Base-by-base conservation (phyloP, 495 filamentous ascomycete species). In the Podospora conica region DNA sequence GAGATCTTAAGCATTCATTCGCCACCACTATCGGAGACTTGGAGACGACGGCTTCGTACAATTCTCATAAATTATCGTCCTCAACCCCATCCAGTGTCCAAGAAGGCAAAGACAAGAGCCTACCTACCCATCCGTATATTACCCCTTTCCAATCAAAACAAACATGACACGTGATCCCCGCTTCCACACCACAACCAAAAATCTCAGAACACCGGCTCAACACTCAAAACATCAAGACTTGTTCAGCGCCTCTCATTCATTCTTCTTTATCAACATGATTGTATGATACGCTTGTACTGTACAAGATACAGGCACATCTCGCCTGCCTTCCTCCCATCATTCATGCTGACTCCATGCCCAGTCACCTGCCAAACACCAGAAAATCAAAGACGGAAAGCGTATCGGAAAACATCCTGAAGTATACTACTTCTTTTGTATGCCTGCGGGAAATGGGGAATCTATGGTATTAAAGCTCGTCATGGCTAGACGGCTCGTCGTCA, bases 381-480 rank as follows among this genome's bases (percentile, higher is more conserved):
- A 60, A 55, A 64, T 22, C 25, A 61, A 56, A 60, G 25, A 66
- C 31, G 54, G 59, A 27, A 29, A 53, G 53, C 20, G 40, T 28
- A 53, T 10, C 24, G 53, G 29, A 56, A 31, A 58, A 33, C 61
- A 68, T 33, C 66, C 68, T 25, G 63, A 66, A 66, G 53, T 31
- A 15, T 63, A 23, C 55, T 20, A 62, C 60, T 69, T 66, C 60
- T 69, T 74, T 73, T 73, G 63, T 48, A 69, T 66, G 73, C 72
- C 70, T 66, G 53, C 66, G 65, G 66, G 69, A 66, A 68, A 64
- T 25, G 28, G 74, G 71, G 73, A 72, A 75, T 76, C 74, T 76
- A 76, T 75, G 70, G 58, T 76, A 74, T 83, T 93, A 98, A 84
- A 98, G 80, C 86, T 98, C 95, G 74, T 97, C 96, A 77, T 98